phyloP scores from a whole-genome alignment of 106 monocot species.

The Dioscorea dumetorum region DNA sequence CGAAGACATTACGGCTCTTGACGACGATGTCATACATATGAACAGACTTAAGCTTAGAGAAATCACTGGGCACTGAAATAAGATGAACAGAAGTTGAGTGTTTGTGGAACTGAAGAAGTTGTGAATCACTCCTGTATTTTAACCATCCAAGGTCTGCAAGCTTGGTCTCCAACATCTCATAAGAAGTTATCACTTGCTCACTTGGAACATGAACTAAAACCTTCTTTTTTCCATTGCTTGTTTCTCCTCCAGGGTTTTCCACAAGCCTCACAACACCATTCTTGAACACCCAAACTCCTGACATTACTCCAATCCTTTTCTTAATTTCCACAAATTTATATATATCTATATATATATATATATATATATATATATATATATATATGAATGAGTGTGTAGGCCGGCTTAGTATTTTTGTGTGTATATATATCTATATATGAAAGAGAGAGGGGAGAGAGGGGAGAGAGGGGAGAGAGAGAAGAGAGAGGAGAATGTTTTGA shows the following conservation, averaged over 20 bases:
- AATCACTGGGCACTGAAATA: constrained; percentile 62
- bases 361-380: too few relatives aligned
- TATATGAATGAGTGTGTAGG: too few relatives aligned
- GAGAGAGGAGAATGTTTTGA: too few relatives aligned
- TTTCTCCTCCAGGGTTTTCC: constrained; percentile 16
- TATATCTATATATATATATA: too few relatives aligned
- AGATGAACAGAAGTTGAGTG: constrained; percentile 44
- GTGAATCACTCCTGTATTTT: constrained; percentile 26
- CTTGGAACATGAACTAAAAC: constrained; percentile 53
- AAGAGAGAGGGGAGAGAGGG: too few relatives aligned
- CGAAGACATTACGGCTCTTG: constrained; percentile 62
- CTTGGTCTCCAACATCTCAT: constrained; percentile 43
- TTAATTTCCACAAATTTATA: too few relatives aligned
- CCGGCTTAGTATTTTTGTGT: too few relatives aligned
- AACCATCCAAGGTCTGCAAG: constrained; percentile 53
- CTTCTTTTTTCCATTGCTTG: constrained; percentile 17
- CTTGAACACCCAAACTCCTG: constrained; percentile 64
- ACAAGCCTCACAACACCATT: constrained; percentile 39
- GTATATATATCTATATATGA: too few relatives aligned
- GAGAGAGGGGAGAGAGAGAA: too few relatives aligned
- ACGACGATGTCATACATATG: constrained; percentile 88
- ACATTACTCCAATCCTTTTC: constrained; percentile 14
- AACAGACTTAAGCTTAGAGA: constrained; percentile 34
- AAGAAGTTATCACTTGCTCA: constrained; percentile 41
- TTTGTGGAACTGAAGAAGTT: constrained; percentile 67